A percentile compares a stretch with the other conserved stretches of the same genome.
phyloP scores from a whole-genome alignment of 345 rosid genomes.

The Cardamine occulta region DNA sequence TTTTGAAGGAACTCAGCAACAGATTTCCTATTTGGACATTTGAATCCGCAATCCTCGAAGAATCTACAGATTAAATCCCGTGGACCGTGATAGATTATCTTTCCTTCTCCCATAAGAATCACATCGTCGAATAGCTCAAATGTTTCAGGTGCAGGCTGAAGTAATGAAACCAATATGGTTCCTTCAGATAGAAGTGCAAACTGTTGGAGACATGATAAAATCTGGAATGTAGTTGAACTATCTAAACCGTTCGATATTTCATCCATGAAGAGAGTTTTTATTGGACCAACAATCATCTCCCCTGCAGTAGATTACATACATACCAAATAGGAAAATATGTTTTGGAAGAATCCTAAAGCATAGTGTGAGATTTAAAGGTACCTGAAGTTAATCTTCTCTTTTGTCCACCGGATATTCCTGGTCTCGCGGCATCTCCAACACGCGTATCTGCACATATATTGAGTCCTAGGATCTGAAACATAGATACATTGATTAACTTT shows the following conservation, averaged over 20 bases:
- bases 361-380: not conserved
- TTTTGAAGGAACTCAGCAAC: slow-evolving; percentile 63
- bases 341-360: not conserved
- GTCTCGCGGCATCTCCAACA: slow-evolving; percentile 45
- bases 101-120: slow-evolving; percentile 60
- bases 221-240: slow-evolving; percentile 67
- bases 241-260: slow-evolving; percentile 66
- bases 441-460: slow-evolving; percentile 51
- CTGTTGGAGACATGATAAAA: slow-evolving; percentile 55
- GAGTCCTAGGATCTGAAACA: slow-evolving; percentile 52
- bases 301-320: slow-evolving; percentile 40
- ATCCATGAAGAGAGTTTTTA: slow-evolving; percentile 61
- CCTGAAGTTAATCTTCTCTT: slow-evolving; percentile 54
- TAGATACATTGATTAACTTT: not conserved
- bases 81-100: slow-evolving; percentile 59
- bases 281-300: slow-evolving; percentile 62
- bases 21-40: slow-evolving; percentile 58
- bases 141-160: slow-evolving; percentile 69
- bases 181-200: slow-evolving; percentile 48
- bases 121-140: slow-evolving; percentile 64
- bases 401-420: slow-evolving; percentile 61
- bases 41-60: slow-evolving; percentile 63
- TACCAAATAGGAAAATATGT: not conserved
- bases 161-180: slow-evolving; percentile 61
- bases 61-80: slow-evolving; percentile 46